A percentile compares a stretch with the other conserved stretches of the same genome.
Conservation (phyloP, 2,329 filamentous ascomycete genomes). For the Escovopsis sp. region DNA sequence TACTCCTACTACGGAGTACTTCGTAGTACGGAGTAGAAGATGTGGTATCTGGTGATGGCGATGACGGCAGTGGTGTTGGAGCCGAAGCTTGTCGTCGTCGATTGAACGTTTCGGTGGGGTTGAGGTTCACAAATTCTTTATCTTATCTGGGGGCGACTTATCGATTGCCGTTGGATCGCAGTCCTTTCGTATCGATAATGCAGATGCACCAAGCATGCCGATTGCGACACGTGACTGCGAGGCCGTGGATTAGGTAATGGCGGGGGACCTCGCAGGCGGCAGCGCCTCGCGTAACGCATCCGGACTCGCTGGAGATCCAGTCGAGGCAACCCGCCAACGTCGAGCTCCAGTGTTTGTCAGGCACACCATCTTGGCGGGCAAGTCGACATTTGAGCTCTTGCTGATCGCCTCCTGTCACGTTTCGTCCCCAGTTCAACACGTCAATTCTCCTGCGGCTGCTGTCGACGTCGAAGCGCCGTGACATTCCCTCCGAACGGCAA, state of each 20-base stretch:
- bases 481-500: too few species aligned
- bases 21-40: too few species aligned
- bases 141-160: constrained; percentile 9
- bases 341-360: too few species aligned
- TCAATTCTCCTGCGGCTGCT: too few species aligned
- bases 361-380: too few species aligned
- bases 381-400: constrained; percentile 17
- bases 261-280: constrained; percentile 21
- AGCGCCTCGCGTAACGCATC: constrained; percentile 30
- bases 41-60: too few species aligned
- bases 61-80: too few species aligned
- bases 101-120: constrained; percentile 7
- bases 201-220: too few species aligned
- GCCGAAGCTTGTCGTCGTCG: constrained; percentile 12
- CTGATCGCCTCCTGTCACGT: constrained; percentile 22
- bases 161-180: constrained; percentile 12
- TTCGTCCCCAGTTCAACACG: constrained; percentile 17
- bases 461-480: too few species aligned
- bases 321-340: background rate
- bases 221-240: constrained; percentile 17
- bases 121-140: constrained; percentile 13
- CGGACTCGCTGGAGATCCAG: constrained; percentile 13
- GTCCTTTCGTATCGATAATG: constrained; percentile 2
- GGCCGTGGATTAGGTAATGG: constrained; percentile 11
- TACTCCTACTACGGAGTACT: too few species aligned